A percentile compares a stretch with the other conserved stretches of the same genome.
These are phyloP conservation scores for Plasmodium adleri DNA, from an alignment of 169 alveolate species.

Conservation along the genomic window DNA sequence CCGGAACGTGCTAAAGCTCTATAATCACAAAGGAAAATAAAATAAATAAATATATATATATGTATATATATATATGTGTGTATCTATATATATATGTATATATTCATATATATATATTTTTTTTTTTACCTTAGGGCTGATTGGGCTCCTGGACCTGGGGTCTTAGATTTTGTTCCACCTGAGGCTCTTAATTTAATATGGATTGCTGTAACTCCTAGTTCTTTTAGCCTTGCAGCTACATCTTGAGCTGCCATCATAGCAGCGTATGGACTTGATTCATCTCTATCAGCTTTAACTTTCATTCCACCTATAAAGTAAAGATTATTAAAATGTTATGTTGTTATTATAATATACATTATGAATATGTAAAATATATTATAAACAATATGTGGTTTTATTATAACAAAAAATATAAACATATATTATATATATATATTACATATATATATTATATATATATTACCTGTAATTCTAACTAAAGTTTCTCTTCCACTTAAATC, in stretches of 20 bases:
- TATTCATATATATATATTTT: neutral
- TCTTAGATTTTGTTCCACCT: slow-evolving; percentile 97
- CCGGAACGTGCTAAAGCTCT: slow-evolving; percentile 99
- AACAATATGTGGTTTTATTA: neutral
- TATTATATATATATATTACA: neutral
- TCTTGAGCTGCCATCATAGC: slow-evolving; percentile 99
- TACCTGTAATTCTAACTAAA: slow-evolving; percentile 97
- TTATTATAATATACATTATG: neutral
- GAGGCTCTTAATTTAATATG: slow-evolving; percentile 99
- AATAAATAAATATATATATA: slow-evolving; percentile 12
- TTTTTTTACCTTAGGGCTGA: slow-evolving; percentile 92
- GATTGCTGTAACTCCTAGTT: slow-evolving; percentile 98
- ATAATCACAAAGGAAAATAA: neutral
- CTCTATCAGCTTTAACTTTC: slow-evolving; percentile 99
- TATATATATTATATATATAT: neutral
- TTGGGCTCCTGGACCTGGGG: slow-evolving; percentile 99
- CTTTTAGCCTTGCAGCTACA: slow-evolving; percentile 97
- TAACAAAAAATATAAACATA: slow-evolving; percentile 10
- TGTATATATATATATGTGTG: slow-evolving; percentile 8
- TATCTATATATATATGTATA: neutral
- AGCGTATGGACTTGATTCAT: slow-evolving; percentile 99
- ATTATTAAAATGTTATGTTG: neutral
- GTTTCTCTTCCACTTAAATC: slow-evolving; percentile 99
- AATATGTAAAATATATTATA: neutral
- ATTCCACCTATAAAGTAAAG: slow-evolving; percentile 93